Percentiles rank a stretch among this genome's conserved stretches.
These are phyloP conservation scores for Botryotinia calthae DNA, from an alignment of 2,329 filamentous ascomycete species.

Conservation along the genomic window DNA sequence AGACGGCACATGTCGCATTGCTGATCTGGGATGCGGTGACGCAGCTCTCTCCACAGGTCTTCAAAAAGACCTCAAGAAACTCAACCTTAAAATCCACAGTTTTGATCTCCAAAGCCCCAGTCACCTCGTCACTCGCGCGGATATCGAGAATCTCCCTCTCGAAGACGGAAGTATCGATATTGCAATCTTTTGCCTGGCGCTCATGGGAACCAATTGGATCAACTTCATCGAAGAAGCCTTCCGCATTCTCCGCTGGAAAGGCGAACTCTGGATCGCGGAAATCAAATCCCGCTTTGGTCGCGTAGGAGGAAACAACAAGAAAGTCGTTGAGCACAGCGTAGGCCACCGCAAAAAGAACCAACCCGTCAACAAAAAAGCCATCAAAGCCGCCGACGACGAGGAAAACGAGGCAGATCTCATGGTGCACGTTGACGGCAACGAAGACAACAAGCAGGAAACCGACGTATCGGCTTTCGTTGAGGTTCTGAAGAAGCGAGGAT, in stretches of 20 bases:
- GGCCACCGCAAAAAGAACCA: conserved; percentile 59
- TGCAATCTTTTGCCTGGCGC: conserved; percentile 89
- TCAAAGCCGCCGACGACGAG: conserved; percentile 44
- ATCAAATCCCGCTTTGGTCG: conserved; percentile 89
- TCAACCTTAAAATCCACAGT: conserved; percentile 73
- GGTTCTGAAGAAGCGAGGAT: conserved; percentile 75
- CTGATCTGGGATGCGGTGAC: conserved; percentile 91
- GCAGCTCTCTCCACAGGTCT: conserved; percentile 74
- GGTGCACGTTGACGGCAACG: conserved; percentile 68
- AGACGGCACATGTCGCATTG: conserved; percentile 71
- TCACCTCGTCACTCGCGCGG: conserved; percentile 77
- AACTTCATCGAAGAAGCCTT: conserved; percentile 96
- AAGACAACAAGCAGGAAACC: conserved; percentile 67
- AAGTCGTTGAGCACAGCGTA: conserved; percentile 66
- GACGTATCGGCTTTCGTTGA: conserved; percentile 86
- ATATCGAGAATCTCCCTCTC: conserved; percentile 81
- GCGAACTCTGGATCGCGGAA: conserved; percentile 95
- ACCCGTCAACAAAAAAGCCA: conserved; percentile 46
- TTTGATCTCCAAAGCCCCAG: conserved; percentile 83
- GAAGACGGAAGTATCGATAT: conserved; percentile 75
- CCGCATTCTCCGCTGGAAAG: conserved; percentile 85
- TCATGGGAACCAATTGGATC: conserved; percentile 99
- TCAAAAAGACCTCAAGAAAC: conserved; percentile 58
- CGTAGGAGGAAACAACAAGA: conserved; percentile 46
- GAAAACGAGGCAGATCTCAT: conserved; percentile 57